These are phyloP conservation scores for Penicillium soppii DNA, from an alignment of 495 filamentous ascomycete genomes.

Conservation along the genomic window DNA sequence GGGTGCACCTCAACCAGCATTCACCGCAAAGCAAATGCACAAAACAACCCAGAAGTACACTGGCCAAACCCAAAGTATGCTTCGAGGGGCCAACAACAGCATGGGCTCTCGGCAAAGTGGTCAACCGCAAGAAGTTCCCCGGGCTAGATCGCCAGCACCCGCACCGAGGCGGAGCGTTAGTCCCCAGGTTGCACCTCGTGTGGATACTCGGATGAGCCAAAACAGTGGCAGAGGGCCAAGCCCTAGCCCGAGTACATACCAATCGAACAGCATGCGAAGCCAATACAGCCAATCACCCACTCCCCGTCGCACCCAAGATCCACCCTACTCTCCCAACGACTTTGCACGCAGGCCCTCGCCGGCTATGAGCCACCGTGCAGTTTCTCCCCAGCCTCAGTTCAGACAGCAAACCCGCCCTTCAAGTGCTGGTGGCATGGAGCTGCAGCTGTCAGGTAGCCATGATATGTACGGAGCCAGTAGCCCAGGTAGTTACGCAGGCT, in stretches of 20 bases:
- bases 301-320: conserved; percentile 55
- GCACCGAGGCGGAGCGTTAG: conserved; percentile 55
- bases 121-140: conserved; percentile 40
- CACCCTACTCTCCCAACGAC: conserved; percentile 51
- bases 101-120: conserved; percentile 26
- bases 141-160: conserved; percentile 51
- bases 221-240: conserved; percentile 35
- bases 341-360: conserved; percentile 57
- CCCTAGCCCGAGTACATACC: conserved; percentile 36
- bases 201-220: conserved; percentile 41
- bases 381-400: conserved; percentile 60
- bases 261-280: conserved; percentile 41
- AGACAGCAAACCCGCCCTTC: conserved; percentile 59
- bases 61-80: conserved; percentile 78
- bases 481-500: conserved; percentile 51
- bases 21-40: conserved; percentile 90
- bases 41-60: conserved; percentile 85
- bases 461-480: conserved; percentile 46
- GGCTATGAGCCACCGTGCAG: conserved; percentile 39
- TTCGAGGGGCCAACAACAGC: conserved; percentile 49
- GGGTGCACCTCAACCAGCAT: conserved; percentile 86
- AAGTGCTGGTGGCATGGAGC: conserved; percentile 74
- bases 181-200: conserved; percentile 42
- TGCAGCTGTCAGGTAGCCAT: conserved; percentile 65
- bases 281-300: conserved; percentile 43